A percentile compares a stretch with the other conserved stretches of the same genome.
phyloP scores from a whole-genome alignment of 2,329 filamentous ascomycete genomes.

The Botryosphaeria dothidea region DNA sequence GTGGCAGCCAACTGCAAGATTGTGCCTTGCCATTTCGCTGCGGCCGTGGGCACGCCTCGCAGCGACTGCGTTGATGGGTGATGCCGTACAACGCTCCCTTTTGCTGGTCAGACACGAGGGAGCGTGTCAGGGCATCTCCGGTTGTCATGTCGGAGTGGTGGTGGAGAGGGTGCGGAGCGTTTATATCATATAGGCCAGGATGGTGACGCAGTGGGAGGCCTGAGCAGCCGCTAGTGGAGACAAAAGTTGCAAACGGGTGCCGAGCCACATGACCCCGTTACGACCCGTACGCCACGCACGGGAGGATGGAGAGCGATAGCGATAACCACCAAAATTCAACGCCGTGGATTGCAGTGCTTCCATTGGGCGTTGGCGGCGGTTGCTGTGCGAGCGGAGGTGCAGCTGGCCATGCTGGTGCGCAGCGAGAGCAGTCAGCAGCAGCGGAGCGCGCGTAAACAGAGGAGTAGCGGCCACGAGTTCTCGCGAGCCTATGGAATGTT shows the following conservation, averaged over 20 bases:
- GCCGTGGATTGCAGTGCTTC: not conserved
- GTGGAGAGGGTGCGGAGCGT: not conserved
- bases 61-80: conserved; percentile 2
- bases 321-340: not conserved
- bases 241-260: not conserved
- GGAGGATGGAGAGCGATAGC: conserved; percentile 1
- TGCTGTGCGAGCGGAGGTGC: conserved; percentile 2
- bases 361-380: not conserved
- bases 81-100: conserved; percentile 14
- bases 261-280: not conserved
- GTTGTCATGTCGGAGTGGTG: not conserved
- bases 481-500: conserved; percentile 3
- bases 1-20: conserved; percentile 9
- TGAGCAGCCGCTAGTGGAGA: conserved; percentile 6
- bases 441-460: conserved; percentile 1
- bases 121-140: conserved; percentile 9
- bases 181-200: conserved; percentile 1
- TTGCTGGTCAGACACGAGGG: not conserved
- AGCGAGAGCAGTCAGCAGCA: not conserved
- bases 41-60: conserved; percentile 8
- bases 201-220: conserved; percentile 14
- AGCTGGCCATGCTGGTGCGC: not conserved
- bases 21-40: not conserved
- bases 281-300: conserved; percentile 6
- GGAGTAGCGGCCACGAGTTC: conserved; percentile 9